A percentile compares a stretch with the other conserved stretches of the same genome.
These are phyloP conservation scores for Pseudogymnoascus sp. DNA, from an alignment of 2,329 filamentous ascomycete genomes.

Conservation along the genomic window DNA sequence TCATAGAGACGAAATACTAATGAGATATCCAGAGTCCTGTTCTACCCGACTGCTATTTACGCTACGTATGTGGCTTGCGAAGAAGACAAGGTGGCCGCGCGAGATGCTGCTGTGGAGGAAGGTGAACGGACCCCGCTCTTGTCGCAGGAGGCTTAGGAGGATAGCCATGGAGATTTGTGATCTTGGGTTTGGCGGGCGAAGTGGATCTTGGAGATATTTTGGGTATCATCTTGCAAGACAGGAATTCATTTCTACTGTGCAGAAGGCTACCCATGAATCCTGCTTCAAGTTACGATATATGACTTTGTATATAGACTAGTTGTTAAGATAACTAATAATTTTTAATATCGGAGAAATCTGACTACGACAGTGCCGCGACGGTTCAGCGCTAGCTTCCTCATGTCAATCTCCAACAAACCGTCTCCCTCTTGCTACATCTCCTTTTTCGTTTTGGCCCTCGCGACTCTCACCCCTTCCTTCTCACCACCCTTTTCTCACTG, in stretches of 20 bases:
- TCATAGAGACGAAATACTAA: background rate
- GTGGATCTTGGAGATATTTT: background rate
- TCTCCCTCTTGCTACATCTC: too few relatives aligned
- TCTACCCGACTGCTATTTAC: slow-evolving; percentile 18
- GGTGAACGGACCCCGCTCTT: background rate
- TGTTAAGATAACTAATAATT: background rate
- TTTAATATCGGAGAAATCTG: background rate
- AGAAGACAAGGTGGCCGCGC: background rate
- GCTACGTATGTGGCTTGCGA: slow-evolving; percentile 9
- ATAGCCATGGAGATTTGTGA: background rate
- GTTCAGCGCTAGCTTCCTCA: background rate
- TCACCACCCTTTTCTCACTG: background rate
- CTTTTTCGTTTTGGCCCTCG: too few relatives aligned
- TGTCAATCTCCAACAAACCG: too few relatives aligned
- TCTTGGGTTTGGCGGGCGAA: background rate
- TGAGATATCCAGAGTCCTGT: slow-evolving; percentile 12
- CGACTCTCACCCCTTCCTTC: too few relatives aligned
- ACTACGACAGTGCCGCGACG: background rate
- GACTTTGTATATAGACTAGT: slow-evolving; percentile 4
- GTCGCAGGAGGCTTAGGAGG: background rate
- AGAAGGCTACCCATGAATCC: background rate
- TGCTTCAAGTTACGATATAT: slow-evolving; percentile 4
- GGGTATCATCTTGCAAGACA: background rate
- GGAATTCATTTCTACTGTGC: slow-evolving; percentile 2
- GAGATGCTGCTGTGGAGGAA: background rate